phyloP scores from a whole-genome alignment of 2,329 filamentous ascomycete species.

The Allantophomopsis lycopodina region DNA sequence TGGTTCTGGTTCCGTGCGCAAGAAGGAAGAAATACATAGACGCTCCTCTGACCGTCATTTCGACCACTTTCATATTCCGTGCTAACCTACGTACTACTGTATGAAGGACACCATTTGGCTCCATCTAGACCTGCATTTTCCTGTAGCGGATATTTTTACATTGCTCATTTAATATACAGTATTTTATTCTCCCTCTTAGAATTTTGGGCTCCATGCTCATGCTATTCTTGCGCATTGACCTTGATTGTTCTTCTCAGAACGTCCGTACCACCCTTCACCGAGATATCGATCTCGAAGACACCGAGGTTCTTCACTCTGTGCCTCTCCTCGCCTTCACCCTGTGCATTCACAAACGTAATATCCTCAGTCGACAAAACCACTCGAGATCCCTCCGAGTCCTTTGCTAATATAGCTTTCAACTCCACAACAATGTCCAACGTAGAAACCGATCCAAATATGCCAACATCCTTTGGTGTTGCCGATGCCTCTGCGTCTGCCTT shows the following conservation, averaged over 20 bases:
- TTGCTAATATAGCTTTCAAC: slow-evolving; percentile 31
- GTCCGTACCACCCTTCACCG: no score
- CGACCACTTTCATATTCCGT: no score
- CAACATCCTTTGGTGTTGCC: slow-evolving; percentile 13
- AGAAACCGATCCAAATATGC: slow-evolving; percentile 37
- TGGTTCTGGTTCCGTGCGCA: no score
- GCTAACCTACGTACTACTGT: no score
- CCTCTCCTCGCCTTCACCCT: slow-evolving; percentile 16
- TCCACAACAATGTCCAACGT: slow-evolving; percentile 32
- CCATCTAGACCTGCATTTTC: no score
- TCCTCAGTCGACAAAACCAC: slow-evolving; percentile 34
- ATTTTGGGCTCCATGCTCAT: not conserved
- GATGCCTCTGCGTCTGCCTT: slow-evolving; percentile 21
- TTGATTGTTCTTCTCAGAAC: slow-evolving; percentile 21
- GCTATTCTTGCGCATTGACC: slow-evolving; percentile 23
- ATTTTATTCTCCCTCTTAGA: no score
- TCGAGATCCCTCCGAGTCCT: slow-evolving; percentile 33
- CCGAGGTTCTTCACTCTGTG: slow-evolving; percentile 35
- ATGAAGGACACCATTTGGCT: no score
- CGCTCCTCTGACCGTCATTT: no score
- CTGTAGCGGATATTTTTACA: no score
- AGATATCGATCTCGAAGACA: slow-evolving; percentile 32
- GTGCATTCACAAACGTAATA: slow-evolving; percentile 29
- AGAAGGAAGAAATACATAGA: no score
- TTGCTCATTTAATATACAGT: no score